A percentile compares a stretch with the other conserved stretches of the same genome.
phyloP scores from a whole-genome alignment of 805 yeast genomes.

The Ogataea wickerhamii region DNA sequence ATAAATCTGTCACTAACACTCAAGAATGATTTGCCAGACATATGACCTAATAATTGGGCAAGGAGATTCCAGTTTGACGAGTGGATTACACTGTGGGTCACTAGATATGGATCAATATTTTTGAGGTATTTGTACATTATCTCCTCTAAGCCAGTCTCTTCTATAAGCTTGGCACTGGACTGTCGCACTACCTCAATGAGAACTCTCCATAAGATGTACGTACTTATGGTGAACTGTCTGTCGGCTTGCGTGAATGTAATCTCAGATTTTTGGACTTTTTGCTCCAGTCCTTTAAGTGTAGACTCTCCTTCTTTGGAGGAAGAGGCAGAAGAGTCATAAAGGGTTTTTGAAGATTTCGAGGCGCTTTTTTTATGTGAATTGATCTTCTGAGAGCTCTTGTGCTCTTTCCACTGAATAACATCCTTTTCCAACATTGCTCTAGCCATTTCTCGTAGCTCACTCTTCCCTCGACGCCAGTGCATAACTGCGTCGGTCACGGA shows the following conservation, averaged over 20 bases:
- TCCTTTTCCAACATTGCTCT: constrained; percentile 48
- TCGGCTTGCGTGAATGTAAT: constrained; percentile 80
- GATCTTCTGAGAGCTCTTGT: constrained; percentile 8
- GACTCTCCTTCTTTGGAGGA: constrained; percentile 9
- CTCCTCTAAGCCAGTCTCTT: constrained; percentile 82
- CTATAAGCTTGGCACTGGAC: constrained; percentile 68
- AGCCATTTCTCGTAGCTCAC: constrained; percentile 74
- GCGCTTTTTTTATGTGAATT: constrained; percentile 23
- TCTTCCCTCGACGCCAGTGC: constrained; percentile 96
- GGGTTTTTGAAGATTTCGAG: constrained; percentile 20
- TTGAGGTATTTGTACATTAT: constrained; percentile 87
- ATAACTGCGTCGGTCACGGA: constrained; percentile 96
- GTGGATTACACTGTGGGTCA: constrained; percentile 67
- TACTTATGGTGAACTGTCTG: constrained; percentile 78
- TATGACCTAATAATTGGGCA: constrained; percentile 83
- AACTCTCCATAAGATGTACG: constrained; percentile 86
- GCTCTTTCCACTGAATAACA: constrained; percentile 23
- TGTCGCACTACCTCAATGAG: constrained; percentile 89
- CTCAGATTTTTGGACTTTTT: constrained; percentile 40
- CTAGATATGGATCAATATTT: constrained; percentile 74
- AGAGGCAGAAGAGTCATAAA: constrained; percentile 11
- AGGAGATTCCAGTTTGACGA: constrained; percentile 92
- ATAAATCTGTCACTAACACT: constrained; percentile 92
- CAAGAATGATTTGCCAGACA: constrained; percentile 80
- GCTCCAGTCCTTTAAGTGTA: constrained; percentile 20